These are phyloP conservation scores for Lipomyces yamanashiensis DNA, from an alignment of 805 yeast species.

Conservation along the genomic window DNA sequence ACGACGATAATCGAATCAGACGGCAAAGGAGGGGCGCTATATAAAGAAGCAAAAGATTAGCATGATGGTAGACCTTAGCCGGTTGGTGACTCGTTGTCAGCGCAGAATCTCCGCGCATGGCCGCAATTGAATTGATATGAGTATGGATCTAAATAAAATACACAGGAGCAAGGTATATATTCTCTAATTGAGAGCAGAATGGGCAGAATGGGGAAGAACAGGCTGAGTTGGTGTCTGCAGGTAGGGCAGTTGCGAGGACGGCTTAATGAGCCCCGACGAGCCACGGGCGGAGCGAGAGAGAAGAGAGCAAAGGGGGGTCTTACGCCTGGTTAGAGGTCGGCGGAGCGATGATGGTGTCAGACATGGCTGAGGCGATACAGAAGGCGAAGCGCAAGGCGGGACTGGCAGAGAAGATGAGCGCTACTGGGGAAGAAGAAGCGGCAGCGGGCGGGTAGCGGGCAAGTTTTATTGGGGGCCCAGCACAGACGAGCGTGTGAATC, in stretches of 20 bases:
- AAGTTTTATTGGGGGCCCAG: conserved; percentile 16
- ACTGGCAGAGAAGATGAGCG: neutral
- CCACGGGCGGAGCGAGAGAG: neutral
- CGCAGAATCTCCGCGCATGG: neutral
- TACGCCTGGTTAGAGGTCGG: conserved; percentile 21
- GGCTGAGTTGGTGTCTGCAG: no score
- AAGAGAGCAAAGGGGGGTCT: neutral
- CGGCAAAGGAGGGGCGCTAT: conserved; percentile 30
- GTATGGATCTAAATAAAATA: no score
- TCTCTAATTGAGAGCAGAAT: no score
- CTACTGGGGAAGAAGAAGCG: neutral
- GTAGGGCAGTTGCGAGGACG: conserved; percentile 1
- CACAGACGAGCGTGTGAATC: neutral
- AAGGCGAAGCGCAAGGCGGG: conserved; percentile 7
- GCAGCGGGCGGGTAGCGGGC: conserved; percentile 20
- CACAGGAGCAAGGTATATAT: no score
- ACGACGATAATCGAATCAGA: conserved; percentile 76
- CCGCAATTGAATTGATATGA: no score
- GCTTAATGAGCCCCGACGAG: conserved; percentile 7
- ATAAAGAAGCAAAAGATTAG: neutral
- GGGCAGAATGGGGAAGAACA: no score
- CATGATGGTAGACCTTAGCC: neutral
- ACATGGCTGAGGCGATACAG: conserved; percentile 18
- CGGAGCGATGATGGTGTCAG: conserved; percentile 33
- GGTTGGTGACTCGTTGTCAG: neutral